Base-by-base conservation (phyloP, 805 yeast genomes). In the Lachancea thermotolerans region DNA sequence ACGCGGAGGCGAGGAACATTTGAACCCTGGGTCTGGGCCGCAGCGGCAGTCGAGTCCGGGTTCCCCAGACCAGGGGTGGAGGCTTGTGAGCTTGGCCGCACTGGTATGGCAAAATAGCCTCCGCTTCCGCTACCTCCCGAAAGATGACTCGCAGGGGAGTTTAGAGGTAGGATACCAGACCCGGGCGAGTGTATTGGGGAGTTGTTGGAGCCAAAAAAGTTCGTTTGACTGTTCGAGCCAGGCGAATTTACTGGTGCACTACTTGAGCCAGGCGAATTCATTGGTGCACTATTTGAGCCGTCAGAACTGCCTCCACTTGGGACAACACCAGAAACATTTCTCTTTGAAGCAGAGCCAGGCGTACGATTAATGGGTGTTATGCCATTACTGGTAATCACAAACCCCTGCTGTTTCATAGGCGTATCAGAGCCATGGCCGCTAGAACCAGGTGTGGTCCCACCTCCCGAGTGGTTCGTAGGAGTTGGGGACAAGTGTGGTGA, bases 61-160 rank as follows among this genome's bases (percentile, higher is more conserved):
- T 40, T 30, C 12, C 14, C 38, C 14, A 32, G 17, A 17, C 50
- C 52, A 2, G 59, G 55, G 2, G 52, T 53, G 3, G 58, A 51
- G 9, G 44, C 46, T 38, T 52, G 58, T 8, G 59, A 55, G 6
- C 46, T 46, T n/a, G 45, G 46, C 5, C 47, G 46, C 2, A 65
- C 48, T 4, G 69, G 69, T 12, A 65, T 53, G 1, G 65, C 65
- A 49, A 65, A 65, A 39, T 65, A 65, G 1, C 67, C 69, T 27
- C 66, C 66, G 15, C n/a, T n/a, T n/a, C 51, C 53, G 37, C 65
- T 60, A 4, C 53, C 54, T 3, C 52, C 60, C 10, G 64, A 55
- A 10, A 47, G 45, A 39, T 49, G 42, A 45, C 65, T 56, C 16
- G 53, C 48, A 11, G 64, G 62, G 1, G 63, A 57, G 31, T 48